Evolutionary conservation across 352 stramenopile genomes (phyloP), one percentile per base, ranked within the genome.

Genomic region (Phytophthora idaei): DNA sequence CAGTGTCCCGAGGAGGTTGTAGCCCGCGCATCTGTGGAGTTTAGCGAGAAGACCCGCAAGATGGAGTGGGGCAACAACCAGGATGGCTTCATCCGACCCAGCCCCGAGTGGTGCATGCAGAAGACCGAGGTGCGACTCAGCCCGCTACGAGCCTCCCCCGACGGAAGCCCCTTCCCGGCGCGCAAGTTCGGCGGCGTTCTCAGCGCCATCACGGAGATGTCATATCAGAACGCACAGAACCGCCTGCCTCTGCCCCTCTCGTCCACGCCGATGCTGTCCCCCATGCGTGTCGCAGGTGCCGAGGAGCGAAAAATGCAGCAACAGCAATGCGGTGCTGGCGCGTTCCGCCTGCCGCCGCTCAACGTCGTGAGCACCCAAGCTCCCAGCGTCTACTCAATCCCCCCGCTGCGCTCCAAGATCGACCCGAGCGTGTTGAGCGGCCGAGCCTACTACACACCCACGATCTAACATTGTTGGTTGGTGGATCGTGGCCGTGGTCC

Each of bases 321-420:
- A 28, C 61, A 68, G 41, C 61, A 74, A 47, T 61, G 48, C 34
- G 47, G 63, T 50, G 51, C 17, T 12, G 67, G 61, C 25, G 62
- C 67, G 5, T 89, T 90, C 61, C 73, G 76, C 12, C 64, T 93
- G 45, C 84, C 84, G 17, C 82, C 84, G 47, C 74, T 93, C 10
- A 87, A 89, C 17, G 79, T 90, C 56, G 63, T 77, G 44, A 74
- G 52, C 41, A 67, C 62, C 28, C 67, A 78, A 32, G 44, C 60
- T 12, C 64, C 67, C 27, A 72, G 62, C 49, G 74, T 76, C 15
- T 83, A 84, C 54, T 76, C 80, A 34, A 93, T 93, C 64, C 85
- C 85, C 11, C 85, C 85, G n/a, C 73, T 93, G 39, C 82, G 85
- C 28, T 90, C 85, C 25, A 93, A 93, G 76, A 87, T 93, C 55